Conservation (phyloP, 2,329 filamentous ascomycete species). For the Didymella lethalis region DNA sequence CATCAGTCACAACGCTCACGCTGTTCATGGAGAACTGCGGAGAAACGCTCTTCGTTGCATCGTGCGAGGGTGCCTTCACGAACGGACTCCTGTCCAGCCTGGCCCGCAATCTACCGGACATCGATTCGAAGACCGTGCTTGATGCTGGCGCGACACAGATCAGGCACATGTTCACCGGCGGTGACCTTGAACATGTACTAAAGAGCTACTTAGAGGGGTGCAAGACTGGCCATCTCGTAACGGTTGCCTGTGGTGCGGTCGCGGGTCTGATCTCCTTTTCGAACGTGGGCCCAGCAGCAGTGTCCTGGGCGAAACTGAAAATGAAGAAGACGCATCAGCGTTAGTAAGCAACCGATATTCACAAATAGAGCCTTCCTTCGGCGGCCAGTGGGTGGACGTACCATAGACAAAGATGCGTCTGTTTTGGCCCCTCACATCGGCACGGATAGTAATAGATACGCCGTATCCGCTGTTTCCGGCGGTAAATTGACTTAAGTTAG, state of each 20-base stretch:
- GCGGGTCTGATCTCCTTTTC: conserved; percentile 30
- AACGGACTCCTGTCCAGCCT: conserved; percentile 51
- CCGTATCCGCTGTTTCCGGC: conserved; percentile 4
- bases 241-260: conserved; percentile 32
- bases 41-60: conserved; percentile 54
- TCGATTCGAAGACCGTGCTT: conserved; percentile 49
- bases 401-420: background rate
- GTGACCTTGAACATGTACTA: conserved; percentile 32
- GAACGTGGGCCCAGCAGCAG: conserved; percentile 29
- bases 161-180: conserved; percentile 42
- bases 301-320: conserved; percentile 26
- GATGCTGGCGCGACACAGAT: conserved; percentile 57
- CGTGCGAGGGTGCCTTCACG: conserved; percentile 54
- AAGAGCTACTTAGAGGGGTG: conserved; percentile 39
- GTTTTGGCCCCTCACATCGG: background rate
- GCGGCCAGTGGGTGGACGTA: background rate
- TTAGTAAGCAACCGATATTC: conserved; percentile 1
- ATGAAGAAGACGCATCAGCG: conserved; percentile 28
- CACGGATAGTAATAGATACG: background rate
- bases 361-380: background rate
- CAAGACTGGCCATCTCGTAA: conserved; percentile 34
- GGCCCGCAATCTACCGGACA: conserved; percentile 43
- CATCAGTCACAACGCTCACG: conserved; percentile 51
- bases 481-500: background rate
- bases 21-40: conserved; percentile 55